A percentile compares a stretch with the other conserved stretches of the same genome.
These are phyloP conservation scores for Trichoderma polysporum DNA, from an alignment of 2,329 filamentous ascomycete species.

Conservation along the genomic window DNA sequence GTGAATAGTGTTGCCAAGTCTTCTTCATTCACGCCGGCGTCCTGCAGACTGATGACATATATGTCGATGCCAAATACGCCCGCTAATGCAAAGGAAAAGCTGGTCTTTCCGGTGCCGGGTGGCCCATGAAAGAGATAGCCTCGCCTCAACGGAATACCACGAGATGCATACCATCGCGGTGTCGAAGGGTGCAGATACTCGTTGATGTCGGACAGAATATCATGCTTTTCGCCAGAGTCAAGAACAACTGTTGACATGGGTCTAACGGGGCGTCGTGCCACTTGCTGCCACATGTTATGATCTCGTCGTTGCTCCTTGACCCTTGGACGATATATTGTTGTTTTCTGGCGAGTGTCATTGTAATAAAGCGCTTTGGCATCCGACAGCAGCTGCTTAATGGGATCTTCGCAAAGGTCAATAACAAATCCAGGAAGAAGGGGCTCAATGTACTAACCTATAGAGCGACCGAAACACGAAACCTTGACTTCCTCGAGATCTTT, in stretches of 20 bases:
- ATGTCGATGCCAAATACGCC: slow-evolving; percentile 66
- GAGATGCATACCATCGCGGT: slow-evolving; percentile 69
- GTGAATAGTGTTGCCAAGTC: slow-evolving; percentile 60
- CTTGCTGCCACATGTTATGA: slow-evolving; percentile 52
- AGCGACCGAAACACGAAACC: slow-evolving; percentile 56
- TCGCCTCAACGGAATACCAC: slow-evolving; percentile 72
- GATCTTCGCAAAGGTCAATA: slow-evolving; percentile 33
- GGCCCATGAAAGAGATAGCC: slow-evolving; percentile 79
- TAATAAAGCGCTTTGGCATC: slow-evolving; percentile 55
- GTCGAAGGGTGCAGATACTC: slow-evolving; percentile 73
- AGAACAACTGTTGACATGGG: slow-evolving; percentile 76
- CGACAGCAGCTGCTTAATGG: slow-evolving; percentile 56
- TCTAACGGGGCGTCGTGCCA: slow-evolving; percentile 63
- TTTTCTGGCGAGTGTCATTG: slow-evolving; percentile 54
- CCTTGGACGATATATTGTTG: slow-evolving; percentile 56
- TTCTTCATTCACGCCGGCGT: slow-evolving; percentile 61
- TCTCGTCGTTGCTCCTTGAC: slow-evolving; percentile 48
- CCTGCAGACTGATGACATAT: slow-evolving; percentile 58
- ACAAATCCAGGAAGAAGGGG: neutral
- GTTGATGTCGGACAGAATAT: slow-evolving; percentile 69
- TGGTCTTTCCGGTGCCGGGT: slow-evolving; percentile 72
- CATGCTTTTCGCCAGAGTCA: slow-evolving; percentile 63
- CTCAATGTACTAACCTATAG: slow-evolving; percentile 29
- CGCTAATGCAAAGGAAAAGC: slow-evolving; percentile 63
- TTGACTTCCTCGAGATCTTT: slow-evolving; percentile 54